Evolutionary conservation across 148 eudicot genomes (phyloP), one percentile per base, ranked within the genome.

Genomic region (Talinum fruticosum): DNA sequence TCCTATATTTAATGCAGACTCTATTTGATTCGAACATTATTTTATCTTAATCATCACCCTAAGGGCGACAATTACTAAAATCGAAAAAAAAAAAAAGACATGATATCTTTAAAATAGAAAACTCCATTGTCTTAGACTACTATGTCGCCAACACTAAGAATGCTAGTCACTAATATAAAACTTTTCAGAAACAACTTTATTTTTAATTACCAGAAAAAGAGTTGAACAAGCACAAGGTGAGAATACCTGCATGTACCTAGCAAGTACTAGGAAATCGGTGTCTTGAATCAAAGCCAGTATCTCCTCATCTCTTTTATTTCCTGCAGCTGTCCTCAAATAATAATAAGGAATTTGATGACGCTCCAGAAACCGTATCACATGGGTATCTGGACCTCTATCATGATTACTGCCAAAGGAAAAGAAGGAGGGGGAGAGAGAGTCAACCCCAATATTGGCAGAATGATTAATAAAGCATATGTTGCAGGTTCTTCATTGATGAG

Each of bases 171-270:
- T 6, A 41, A 41, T 41, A 8, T 8, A 8, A 41, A 41, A 41
- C 8, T 41, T 41, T 38, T 41, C 47, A 41, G 8, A 41, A 2
- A 6, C 7, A 8, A 41, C 47, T 41, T 41, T n/a, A n/a, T n/a
- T 4, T 41, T 14, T 8, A 41, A 41, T 41, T 41, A 41, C 12
- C 47, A 41, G 47, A 41, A 41, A n/a, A 24, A 32, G 10, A 75
- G 61, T 80, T 69, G 33, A n/a, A 71, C 18, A 2, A 28, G 28
- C 29, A 62, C 71, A 57, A 49, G 0, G 24, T 16, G 51, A 75
- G 68, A n/a, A 76, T 95, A 95, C 98, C 98, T 95, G 99, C 98
- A 95, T 92, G 86, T 95, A 95, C 84, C 98, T 88, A 72, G 99
- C 99, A 85, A 95, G 96, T 68, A 92, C 94, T 44, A 95, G 83